Percentiles rank a stretch among this genome's conserved stretches.
Conservation (phyloP, 2,329 filamentous ascomycete species). For the Penicillium griseofulvum region DNA sequence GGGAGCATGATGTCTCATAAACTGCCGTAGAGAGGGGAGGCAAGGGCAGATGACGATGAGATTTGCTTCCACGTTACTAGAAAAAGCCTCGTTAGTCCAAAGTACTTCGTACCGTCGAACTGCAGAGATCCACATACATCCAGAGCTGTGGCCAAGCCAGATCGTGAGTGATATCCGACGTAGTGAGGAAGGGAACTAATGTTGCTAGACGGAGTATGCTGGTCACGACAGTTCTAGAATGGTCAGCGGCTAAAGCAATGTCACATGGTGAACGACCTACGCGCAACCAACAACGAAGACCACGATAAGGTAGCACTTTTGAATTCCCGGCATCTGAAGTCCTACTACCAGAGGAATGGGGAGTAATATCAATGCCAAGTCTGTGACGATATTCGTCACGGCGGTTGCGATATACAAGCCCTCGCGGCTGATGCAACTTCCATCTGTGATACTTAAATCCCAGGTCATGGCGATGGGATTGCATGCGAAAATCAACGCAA, state of each 20-base stretch:
- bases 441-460: constrained; percentile 12
- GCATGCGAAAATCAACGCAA: constrained; percentile 20
- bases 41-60: constrained; percentile 27
- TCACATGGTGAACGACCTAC: constrained; percentile 7
- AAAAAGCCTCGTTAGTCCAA: background rate
- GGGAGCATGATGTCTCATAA: constrained; percentile 23
- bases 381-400: constrained; percentile 21
- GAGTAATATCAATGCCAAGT: constrained; percentile 19
- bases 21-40: constrained; percentile 25
- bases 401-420: constrained; percentile 17
- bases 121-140: constrained; percentile 11
- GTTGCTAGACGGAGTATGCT: constrained; percentile 21
- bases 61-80: constrained; percentile 27
- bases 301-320: constrained; percentile 20
- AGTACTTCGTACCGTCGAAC: background rate
- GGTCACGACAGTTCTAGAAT: constrained; percentile 18
- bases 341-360: constrained; percentile 19
- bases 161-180: constrained; percentile 12
- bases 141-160: constrained; percentile 14
- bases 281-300: constrained; percentile 27
- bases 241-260: background rate
- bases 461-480: constrained; percentile 16
- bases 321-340: constrained; percentile 21
- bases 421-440: constrained; percentile 16
- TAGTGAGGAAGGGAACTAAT: constrained; percentile 14